Conservation (phyloP, 2,329 filamentous ascomycete genomes). For the Cladosporium sp. region DNA sequence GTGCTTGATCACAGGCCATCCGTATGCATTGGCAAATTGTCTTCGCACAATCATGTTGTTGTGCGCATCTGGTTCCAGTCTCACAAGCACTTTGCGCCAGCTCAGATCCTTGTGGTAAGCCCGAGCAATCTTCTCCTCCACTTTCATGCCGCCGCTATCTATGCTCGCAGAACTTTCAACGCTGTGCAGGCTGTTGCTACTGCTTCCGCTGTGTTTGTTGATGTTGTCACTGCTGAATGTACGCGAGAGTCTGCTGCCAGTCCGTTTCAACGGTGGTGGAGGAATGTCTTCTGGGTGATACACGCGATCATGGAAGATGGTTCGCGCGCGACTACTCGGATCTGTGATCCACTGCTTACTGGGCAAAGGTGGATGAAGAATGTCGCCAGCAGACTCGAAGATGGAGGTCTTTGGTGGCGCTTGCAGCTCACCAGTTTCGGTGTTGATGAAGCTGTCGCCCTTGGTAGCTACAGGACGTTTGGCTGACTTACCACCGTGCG, state of each 20-base stretch:
- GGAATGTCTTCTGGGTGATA: slow-evolving; percentile 95
- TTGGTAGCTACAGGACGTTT: slow-evolving; percentile 43
- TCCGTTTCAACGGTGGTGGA: slow-evolving; percentile 57
- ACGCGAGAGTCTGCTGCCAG: slow-evolving; percentile 24
- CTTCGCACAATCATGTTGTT: slow-evolving; percentile 97
- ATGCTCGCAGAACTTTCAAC: slow-evolving; percentile 52
- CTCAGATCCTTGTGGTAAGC: slow-evolving; percentile 88
- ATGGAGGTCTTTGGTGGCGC: slow-evolving; percentile 87
- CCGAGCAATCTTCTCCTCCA: slow-evolving; percentile 95
- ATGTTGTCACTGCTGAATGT: slow-evolving; percentile 34
- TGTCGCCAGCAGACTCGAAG: slow-evolving; percentile 89
- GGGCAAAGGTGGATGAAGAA: slow-evolving; percentile 85
- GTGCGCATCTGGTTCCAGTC: slow-evolving; percentile 92
- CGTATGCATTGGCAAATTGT: slow-evolving; percentile 95
- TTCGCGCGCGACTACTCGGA: slow-evolving; percentile 72
- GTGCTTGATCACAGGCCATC: slow-evolving; percentile 95
- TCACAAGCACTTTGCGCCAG: slow-evolving; percentile 95
- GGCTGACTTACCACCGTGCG: slow-evolving; percentile 15
- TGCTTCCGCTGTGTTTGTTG: slow-evolving; percentile 33
- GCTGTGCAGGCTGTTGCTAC: slow-evolving; percentile 43
- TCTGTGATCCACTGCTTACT: slow-evolving; percentile 77
- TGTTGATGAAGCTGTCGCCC: slow-evolving; percentile 48
- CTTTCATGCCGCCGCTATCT: slow-evolving; percentile 69
- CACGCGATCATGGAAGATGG: slow-evolving; percentile 94
- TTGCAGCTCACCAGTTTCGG: slow-evolving; percentile 27